Conservation (phyloP, 2,329 filamentous ascomycete genomes). For the Pseudonectria foliicola region DNA sequence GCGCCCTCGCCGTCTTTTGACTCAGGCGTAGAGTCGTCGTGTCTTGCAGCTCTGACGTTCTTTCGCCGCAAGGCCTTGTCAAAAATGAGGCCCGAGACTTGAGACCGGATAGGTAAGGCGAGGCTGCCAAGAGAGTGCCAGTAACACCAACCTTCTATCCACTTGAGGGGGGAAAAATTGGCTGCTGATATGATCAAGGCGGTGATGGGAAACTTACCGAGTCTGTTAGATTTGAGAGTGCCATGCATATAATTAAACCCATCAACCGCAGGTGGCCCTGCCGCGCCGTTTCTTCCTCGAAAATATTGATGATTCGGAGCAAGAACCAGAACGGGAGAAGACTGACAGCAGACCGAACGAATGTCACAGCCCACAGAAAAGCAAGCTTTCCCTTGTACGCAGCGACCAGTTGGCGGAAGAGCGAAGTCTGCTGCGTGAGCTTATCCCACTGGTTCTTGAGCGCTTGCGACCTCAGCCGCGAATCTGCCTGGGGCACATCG, state of each 20-base stretch:
- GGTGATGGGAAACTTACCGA: conserved; percentile 22
- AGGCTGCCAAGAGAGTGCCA: conserved; percentile 61
- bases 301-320: conserved; percentile 54
- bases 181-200: not conserved
- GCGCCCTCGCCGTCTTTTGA: conserved; percentile 49
- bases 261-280: no score
- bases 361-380: conserved; percentile 52
- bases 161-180: no score
- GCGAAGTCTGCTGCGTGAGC: conserved; percentile 36
- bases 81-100: conserved; percentile 67
- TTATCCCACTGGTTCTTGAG: conserved; percentile 43
- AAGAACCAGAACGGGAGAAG: conserved; percentile 66
- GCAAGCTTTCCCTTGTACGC: conserved; percentile 50
- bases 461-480: conserved; percentile 44
- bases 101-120: conserved; percentile 60
- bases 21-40: no score
- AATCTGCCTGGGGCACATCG: conserved; percentile 56
- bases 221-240: conserved; percentile 49
- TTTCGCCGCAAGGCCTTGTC: conserved; percentile 71
- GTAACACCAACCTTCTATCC: conserved; percentile 58
- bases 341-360: conserved; percentile 49
- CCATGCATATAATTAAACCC: conserved; percentile 61
- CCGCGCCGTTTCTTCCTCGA: no score
- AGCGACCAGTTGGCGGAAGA: conserved; percentile 54
- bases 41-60: conserved; percentile 65